phyloP scores from a whole-genome alignment of 2,329 filamentous ascomycete genomes.

The Aspergillus tanneri region DNA sequence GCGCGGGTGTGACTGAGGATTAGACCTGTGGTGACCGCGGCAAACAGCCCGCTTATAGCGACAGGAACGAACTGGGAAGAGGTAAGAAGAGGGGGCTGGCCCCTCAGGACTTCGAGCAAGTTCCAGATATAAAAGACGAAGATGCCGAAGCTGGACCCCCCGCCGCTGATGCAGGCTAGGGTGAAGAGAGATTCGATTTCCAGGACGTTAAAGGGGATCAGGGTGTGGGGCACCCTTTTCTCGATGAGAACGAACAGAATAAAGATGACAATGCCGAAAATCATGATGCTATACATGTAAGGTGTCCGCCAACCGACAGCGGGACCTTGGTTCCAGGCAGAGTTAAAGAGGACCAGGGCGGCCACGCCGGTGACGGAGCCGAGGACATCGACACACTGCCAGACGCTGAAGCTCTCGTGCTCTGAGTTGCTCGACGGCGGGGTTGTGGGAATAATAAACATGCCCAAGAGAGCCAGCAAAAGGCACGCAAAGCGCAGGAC shows the following conservation, averaged over 20 bases:
- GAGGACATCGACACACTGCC: constrained; percentile 35
- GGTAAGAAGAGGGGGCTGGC: constrained; percentile 26
- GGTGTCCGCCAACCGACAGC: constrained; percentile 58
- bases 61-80: constrained; percentile 34
- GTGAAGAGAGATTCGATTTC: constrained; percentile 34
- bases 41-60: constrained; percentile 30
- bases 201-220: constrained; percentile 55
- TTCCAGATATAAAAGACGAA: constrained; percentile 45
- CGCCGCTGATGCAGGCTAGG: constrained; percentile 41
- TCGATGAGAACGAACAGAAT: constrained; percentile 57
- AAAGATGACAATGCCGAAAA: constrained; percentile 57
- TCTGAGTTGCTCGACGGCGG: constrained; percentile 6
- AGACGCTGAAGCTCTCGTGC: constrained; percentile 2
- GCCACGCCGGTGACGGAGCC: constrained; percentile 52
- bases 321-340: constrained; percentile 66
- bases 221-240: constrained; percentile 48
- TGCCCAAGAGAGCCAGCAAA: constrained; percentile 38
- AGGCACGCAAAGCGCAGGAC: constrained; percentile 37
- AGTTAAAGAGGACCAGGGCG: constrained; percentile 62
- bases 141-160: constrained; percentile 44
- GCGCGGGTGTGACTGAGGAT: constrained; percentile 21
- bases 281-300: constrained; percentile 58
- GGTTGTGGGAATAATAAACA: constrained; percentile 29
- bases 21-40: constrained; percentile 29
- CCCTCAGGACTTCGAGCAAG: constrained; percentile 28